Conservation (phyloP, 768 basidiomycete species). For the Leccinum longicurvipes region DNA sequence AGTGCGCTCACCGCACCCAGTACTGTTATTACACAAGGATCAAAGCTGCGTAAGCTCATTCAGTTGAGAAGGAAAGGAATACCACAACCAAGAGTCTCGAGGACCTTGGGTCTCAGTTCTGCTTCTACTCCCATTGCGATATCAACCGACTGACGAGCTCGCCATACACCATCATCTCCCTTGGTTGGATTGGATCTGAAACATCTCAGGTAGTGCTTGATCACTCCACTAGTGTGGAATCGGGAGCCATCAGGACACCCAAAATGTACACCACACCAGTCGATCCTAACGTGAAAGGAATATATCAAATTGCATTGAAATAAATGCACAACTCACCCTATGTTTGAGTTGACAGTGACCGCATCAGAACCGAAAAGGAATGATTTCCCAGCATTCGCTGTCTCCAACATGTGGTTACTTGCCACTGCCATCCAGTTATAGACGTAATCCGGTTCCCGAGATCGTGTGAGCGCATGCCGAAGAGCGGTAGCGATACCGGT, state of each 20-base stretch:
- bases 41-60: neutral
- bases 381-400: constrained; percentile 15
- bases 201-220: constrained; percentile 21
- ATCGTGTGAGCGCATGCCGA: constrained; percentile 13
- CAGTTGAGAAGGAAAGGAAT: constrained; percentile 6
- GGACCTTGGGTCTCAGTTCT: constrained; percentile 17
- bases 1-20: neutral
- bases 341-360: constrained; percentile 24
- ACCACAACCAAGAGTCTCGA: constrained; percentile 13
- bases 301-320: neutral
- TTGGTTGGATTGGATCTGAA: constrained; percentile 25
- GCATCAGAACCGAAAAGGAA: constrained; percentile 11
- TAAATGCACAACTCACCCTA: constrained; percentile 8
- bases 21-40: neutral
- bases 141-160: constrained; percentile 16
- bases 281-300: constrained; percentile 10
- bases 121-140: constrained; percentile 23
- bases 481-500: constrained; percentile 16
- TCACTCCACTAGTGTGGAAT: constrained; percentile 14
- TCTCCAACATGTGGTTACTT: constrained; percentile 16
- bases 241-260: constrained; percentile 17
- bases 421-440: constrained; percentile 19
- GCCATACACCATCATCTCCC: constrained; percentile 18
- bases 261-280: constrained; percentile 23
- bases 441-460: constrained; percentile 14